Evolutionary conservation across 768 basidiomycete genomes (phyloP).

Genomic region (Trametes cinnabarina): DNA sequence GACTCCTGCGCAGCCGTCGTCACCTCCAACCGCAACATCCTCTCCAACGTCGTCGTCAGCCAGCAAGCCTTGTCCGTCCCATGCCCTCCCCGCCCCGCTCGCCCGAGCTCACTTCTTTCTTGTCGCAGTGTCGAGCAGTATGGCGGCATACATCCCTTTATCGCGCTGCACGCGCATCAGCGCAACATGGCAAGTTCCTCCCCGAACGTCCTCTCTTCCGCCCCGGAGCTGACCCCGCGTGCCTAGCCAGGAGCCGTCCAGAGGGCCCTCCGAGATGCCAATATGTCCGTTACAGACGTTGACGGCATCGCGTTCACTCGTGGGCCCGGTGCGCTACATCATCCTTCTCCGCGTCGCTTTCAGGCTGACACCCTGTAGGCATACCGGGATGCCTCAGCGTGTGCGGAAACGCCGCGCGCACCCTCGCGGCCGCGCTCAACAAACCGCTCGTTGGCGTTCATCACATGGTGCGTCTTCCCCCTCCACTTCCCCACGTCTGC

Average conservation of each 20-base stretch:
- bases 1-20: conserved; percentile 93
- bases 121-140: conserved; percentile 49
- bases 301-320: conserved; percentile 91
- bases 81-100: no score
- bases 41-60: conserved; percentile 84
- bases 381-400: conserved; percentile 81
- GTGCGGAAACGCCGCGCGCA: conserved; percentile 79
- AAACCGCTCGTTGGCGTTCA: conserved; percentile 90
- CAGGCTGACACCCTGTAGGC: conserved; percentile 37
- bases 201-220: neutral
- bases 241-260: conserved; percentile 70
- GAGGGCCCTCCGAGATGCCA: conserved; percentile 65
- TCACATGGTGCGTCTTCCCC: conserved; percentile 71
- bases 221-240: neutral
- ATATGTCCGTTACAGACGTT: conserved; percentile 56
- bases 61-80: conserved; percentile 66
- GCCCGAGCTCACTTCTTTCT: neutral
- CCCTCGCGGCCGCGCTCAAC: conserved; percentile 69
- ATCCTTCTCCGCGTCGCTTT: neutral
- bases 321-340: conserved; percentile 58
- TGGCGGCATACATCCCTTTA: conserved; percentile 78
- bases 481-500: neutral
- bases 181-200: conserved; percentile 60
- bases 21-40: conserved; percentile 60
- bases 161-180: conserved; percentile 77